These are phyloP conservation scores for Aulographum hederae DNA, from an alignment of 2,329 filamentous ascomycete genomes.

Conservation along the genomic window DNA sequence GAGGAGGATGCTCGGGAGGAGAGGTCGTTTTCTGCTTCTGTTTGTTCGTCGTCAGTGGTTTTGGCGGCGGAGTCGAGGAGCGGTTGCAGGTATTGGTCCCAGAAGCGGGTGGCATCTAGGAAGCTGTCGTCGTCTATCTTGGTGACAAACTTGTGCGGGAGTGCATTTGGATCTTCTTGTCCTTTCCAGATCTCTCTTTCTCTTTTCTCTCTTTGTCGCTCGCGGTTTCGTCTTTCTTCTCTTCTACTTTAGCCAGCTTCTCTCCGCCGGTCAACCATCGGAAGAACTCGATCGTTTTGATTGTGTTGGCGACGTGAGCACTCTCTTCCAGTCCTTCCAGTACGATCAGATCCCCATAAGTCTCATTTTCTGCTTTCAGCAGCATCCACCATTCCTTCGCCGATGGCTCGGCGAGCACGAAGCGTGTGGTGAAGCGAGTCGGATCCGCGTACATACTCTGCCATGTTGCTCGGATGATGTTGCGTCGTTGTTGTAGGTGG, in stretches of 20 bases:
- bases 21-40: too few relatives aligned
- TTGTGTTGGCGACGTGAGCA: slow-evolving; percentile 15
- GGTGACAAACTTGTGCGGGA: slow-evolving; percentile 16
- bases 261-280: slow-evolving; percentile 12
- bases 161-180: too few relatives aligned
- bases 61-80: not conserved
- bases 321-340: slow-evolving; percentile 15
- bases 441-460: slow-evolving; percentile 14
- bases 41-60: too few relatives aligned
- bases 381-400: slow-evolving; percentile 10
- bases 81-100: slow-evolving; percentile 12
- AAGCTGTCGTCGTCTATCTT: slow-evolving; percentile 17
- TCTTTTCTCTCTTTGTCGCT: too few relatives aligned
- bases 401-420: slow-evolving; percentile 16
- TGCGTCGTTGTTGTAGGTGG: not conserved
- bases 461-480: slow-evolving; percentile 15
- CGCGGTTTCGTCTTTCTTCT: too few relatives aligned
- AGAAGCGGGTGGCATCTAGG: slow-evolving; percentile 15
- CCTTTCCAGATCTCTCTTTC: too few relatives aligned
- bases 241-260: too few relatives aligned
- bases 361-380: slow-evolving; percentile 14
- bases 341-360: slow-evolving; percentile 17
- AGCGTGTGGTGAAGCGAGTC: slow-evolving; percentile 12
- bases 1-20: too few relatives aligned
- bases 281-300: slow-evolving; percentile 18